Evolutionary conservation across 2,329 filamentous ascomycete genomes (phyloP).

Genomic region (Neurospora crassa): DNA sequence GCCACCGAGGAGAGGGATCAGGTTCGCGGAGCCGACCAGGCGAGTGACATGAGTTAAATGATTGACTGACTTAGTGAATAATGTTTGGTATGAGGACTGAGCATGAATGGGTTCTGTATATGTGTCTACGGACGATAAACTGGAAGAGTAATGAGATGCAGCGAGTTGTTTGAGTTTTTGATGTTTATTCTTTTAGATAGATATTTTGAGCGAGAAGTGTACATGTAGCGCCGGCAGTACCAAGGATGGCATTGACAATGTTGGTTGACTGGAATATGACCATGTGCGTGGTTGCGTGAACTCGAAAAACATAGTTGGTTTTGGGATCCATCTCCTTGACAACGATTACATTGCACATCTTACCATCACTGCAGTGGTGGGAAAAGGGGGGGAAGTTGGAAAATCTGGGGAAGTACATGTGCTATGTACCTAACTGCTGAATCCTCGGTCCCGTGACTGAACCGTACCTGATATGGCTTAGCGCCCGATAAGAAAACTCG

Average conservation of each 20-base stretch:
- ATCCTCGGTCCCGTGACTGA: conserved; percentile 1
- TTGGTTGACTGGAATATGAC: background rate
- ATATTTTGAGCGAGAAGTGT: background rate
- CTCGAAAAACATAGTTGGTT: background rate
- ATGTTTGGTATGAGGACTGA: background rate
- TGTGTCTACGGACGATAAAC: background rate
- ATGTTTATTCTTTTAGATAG: background rate
- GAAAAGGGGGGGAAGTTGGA: background rate
- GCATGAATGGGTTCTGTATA: background rate
- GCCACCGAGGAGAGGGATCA: conserved; percentile 44
- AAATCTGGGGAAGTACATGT: background rate
- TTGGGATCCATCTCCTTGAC: background rate
- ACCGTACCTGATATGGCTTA: conserved; percentile 5
- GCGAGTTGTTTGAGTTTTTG: background rate
- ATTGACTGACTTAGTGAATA: background rate
- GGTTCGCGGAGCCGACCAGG: conserved; percentile 44
- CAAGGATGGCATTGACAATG: background rate
- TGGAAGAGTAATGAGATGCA: background rate
- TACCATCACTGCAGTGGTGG: background rate
- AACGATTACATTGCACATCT: background rate
- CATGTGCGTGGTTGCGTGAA: background rate
- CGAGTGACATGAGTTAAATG: conserved; percentile 3
- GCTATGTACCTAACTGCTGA: conserved; percentile 2
- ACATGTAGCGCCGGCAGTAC: background rate
- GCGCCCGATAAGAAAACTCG: conserved; percentile 8